Conservation (phyloP, 2,329 filamentous ascomycete genomes). For the Colletotrichum sp. region DNA sequence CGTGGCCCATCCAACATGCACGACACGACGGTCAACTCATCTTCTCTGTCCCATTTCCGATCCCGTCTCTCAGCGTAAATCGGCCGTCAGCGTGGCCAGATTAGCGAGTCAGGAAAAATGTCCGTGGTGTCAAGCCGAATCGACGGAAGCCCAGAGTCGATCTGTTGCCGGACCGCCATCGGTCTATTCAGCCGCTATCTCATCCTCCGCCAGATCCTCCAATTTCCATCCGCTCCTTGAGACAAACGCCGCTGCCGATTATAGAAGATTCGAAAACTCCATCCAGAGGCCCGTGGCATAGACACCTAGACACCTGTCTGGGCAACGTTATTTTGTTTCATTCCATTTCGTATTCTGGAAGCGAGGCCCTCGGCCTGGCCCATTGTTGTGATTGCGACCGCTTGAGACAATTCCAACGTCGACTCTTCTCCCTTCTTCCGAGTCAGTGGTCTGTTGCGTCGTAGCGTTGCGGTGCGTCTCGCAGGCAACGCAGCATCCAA, state of each 20-base stretch:
- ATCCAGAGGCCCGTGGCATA: neutral
- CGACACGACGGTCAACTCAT: slow-evolving; percentile 8
- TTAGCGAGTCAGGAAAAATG: slow-evolving; percentile 11
- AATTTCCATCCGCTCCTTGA: slow-evolving; percentile 15
- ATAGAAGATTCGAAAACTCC: neutral
- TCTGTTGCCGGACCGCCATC: slow-evolving; percentile 5
- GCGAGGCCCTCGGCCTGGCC: neutral
- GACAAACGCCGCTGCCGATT: slow-evolving; percentile 5
- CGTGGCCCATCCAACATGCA: neutral
- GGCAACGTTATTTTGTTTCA: slow-evolving; percentile 11
- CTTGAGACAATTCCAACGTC: slow-evolving; percentile 13
- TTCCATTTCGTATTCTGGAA: slow-evolving; percentile 19
- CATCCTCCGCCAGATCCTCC: slow-evolving; percentile 14
- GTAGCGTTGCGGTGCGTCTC: slow-evolving; percentile 7
- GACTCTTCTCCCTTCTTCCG: neutral
- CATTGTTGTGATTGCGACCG: neutral
- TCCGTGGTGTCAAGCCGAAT: neutral
- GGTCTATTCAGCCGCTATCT: neutral
- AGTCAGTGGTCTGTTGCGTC: neutral
- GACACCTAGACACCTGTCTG: neutral
- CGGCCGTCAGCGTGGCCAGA: neutral
- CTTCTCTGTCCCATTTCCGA: neutral
- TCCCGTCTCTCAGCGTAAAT: neutral
- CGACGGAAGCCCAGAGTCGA: neutral
- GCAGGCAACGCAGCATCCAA: neutral